Base-by-base conservation (phyloP, 352 stramenopile species). In the Vaucheria bursata region DNA sequence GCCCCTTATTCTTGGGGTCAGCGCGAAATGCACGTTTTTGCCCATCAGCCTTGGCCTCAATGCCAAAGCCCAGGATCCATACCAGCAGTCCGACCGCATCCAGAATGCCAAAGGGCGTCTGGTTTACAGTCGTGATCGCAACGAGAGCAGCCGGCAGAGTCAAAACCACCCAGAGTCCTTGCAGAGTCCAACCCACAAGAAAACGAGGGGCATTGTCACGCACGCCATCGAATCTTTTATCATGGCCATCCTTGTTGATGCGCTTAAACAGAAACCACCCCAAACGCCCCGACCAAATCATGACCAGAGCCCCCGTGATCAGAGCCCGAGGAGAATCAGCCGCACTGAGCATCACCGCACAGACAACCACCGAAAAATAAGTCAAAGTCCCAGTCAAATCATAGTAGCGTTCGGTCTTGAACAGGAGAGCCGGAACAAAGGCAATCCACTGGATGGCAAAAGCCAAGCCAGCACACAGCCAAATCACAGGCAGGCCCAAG, bases 141-240 rank as follows among this genome's bases (percentile, higher is more conserved):
- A 68, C 8, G 2, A 68, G 53, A 2, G 37, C 53, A 37, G 53
- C 53, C 53, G 37, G 2, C 2, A 34, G 53, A 31, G 53, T 68
- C 34, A 68, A 31, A 2, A 7, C 8, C n/a, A 25, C 6, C 25
- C 71, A 35, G 12, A 76, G 12, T 0, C 36, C 31, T 18, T 72
- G 74, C 18, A 79, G 67, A 32, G 6, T 66, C 65, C 64, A 79
- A 50, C 69, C 74, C 8, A 74, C 12, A 1, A 79, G 74, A 36
- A 74, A 74, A 36, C 45, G 59, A 0, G 73, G 34, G 1, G 74
- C 64, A 31, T 70, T 66, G 67, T 79, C 66, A 25, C 74, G 40
- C 8, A 79, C 74, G n/a, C 29, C 18, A 8, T 79, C 64, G 74
- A 79, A 79, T 25, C 74, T 49, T 0, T 45, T 75, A 52, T 79